Evolutionary conservation across 2,329 filamentous ascomycete species (phyloP).

Genomic region (Penicillium sp.): DNA sequence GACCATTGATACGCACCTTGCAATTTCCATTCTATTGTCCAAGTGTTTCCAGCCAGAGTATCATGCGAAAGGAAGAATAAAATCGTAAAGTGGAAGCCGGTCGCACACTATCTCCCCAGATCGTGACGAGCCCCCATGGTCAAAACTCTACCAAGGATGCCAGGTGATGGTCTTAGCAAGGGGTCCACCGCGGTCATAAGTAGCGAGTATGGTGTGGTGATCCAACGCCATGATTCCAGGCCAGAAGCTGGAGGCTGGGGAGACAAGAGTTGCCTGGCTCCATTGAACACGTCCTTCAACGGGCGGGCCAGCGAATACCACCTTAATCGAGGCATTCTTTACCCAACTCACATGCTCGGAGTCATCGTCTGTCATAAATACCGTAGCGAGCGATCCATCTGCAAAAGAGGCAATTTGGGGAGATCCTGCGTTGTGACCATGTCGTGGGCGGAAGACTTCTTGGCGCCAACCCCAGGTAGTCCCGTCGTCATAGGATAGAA

Average conservation of each 20-base stretch:
- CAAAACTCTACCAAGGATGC: constrained; percentile 15
- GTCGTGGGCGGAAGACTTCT: constrained; percentile 42
- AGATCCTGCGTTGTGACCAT: constrained; percentile 45
- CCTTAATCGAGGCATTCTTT: constrained; percentile 43
- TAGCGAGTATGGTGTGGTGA: constrained; percentile 27
- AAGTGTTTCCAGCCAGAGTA: no score
- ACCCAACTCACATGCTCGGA: constrained; percentile 40
- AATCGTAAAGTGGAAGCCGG: no score
- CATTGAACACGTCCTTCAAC: constrained; percentile 36
- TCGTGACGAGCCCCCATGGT: not conserved
- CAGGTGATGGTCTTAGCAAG: constrained; percentile 27
- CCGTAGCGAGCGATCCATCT: constrained; percentile 42
- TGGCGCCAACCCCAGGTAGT: constrained; percentile 43
- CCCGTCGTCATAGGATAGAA: constrained; percentile 48
- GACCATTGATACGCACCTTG: no score
- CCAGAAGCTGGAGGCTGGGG: constrained; percentile 38
- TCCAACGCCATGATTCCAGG: constrained; percentile 39
- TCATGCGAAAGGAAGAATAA: no score
- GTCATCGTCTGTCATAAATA: constrained; percentile 52
- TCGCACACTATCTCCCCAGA: no score
- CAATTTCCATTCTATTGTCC: no score
- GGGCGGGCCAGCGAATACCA: constrained; percentile 39
- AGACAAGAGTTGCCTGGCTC: constrained; percentile 34
- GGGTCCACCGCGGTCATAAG: constrained; percentile 33
- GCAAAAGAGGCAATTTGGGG: constrained; percentile 48